Evolutionary conservation across 2,329 filamentous ascomycete species (phyloP).

Genomic region (Xylaria sp.): DNA sequence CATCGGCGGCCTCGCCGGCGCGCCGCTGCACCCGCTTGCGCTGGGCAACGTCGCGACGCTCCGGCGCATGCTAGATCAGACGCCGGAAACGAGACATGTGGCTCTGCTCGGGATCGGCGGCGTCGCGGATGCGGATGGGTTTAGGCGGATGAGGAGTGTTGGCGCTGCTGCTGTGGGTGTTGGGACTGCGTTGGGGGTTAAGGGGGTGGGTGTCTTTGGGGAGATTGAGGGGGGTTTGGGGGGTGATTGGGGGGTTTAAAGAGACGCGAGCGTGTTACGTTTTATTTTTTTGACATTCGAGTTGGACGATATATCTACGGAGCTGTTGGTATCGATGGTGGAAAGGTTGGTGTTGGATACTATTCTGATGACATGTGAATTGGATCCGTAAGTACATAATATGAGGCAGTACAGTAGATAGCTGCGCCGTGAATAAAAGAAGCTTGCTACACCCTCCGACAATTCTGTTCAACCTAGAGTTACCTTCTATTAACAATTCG

Average conservation of each 20-base stretch:
- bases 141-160: slow-evolving; percentile 71
- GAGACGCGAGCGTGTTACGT: no score
- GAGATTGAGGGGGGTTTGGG: slow-evolving; percentile 59
- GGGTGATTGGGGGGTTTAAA: slow-evolving; percentile 29
- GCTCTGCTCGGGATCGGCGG: slow-evolving; percentile 78
- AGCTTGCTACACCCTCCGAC: no score
- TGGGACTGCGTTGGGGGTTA: slow-evolving; percentile 74
- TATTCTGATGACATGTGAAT: no score
- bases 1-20: slow-evolving; percentile 77
- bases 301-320: not conserved
- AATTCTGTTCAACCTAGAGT: no score
- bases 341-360: not conserved
- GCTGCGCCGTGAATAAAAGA: no score
- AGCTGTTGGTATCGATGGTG: not conserved
- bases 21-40: slow-evolving; percentile 77
- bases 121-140: slow-evolving; percentile 72
- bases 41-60: slow-evolving; percentile 80
- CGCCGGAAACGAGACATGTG: slow-evolving; percentile 62
- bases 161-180: slow-evolving; percentile 75
- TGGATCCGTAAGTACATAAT: no score
- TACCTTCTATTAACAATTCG: no score
- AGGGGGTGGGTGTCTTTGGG: slow-evolving; percentile 71
- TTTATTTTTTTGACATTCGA: not conserved
- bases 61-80: slow-evolving; percentile 65
- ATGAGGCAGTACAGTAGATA: not conserved